phyloP scores from a whole-genome alignment of 2,329 filamentous ascomycete genomes.

The Hirsutella rhossiliensis region DNA sequence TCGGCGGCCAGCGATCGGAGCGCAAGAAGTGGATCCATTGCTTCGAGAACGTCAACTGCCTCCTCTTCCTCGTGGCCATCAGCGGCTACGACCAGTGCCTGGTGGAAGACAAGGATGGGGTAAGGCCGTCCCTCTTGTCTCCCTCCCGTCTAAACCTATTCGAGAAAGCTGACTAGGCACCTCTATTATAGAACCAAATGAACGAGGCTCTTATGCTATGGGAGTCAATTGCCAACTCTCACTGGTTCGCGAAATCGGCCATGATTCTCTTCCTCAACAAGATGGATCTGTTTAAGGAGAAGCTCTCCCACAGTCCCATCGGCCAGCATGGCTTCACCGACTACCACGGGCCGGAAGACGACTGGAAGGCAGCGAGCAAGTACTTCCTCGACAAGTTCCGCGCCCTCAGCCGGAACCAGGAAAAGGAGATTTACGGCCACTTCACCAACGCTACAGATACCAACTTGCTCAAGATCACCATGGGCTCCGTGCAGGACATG shows the following conservation, averaged over 20 bases:
- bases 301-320: conserved; percentile 69
- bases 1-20: conserved; percentile 89
- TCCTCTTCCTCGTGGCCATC: conserved; percentile 92
- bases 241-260: conserved; percentile 84
- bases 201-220: conserved; percentile 79
- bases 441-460: conserved; percentile 99
- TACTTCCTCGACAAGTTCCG: conserved; percentile 99
- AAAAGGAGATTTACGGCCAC: conserved; percentile 99
- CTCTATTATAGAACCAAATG: conserved; percentile 71
- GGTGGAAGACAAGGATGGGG: conserved; percentile 73
- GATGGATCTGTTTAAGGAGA: conserved; percentile 81
- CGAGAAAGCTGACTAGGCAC: not conserved
- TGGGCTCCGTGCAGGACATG: conserved; percentile 79
- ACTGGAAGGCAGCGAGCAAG: conserved; percentile 92
- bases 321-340: conserved; percentile 76
- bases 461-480: conserved; percentile 75
- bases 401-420: conserved; percentile 95
- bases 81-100: conserved; percentile 94
- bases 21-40: conserved; percentile 99
- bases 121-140: not conserved
- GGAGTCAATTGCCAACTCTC: conserved; percentile 77
- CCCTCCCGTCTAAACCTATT: not conserved
- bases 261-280: conserved; percentile 88
- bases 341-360: conserved; percentile 77
- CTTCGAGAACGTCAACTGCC: conserved; percentile 95